Percentiles rank a stretch among this genome's conserved stretches.
Evolutionary conservation across 768 basidiomycete species (phyloP).

Genomic region (Trametes cingulata): DNA sequence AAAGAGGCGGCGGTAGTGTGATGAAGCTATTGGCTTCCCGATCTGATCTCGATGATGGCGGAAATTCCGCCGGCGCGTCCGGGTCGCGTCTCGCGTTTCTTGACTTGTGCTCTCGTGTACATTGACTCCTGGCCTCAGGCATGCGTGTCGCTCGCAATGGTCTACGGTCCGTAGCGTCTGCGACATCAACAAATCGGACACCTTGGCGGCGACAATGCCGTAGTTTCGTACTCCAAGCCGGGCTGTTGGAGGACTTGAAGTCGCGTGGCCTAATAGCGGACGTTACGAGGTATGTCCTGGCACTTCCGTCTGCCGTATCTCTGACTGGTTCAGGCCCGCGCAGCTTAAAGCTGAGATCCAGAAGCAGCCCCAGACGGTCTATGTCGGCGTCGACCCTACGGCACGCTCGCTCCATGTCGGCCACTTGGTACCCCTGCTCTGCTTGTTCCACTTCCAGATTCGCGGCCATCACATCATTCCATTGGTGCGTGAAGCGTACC

Average conservation of each 20-base stretch:
- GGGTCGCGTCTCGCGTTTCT: neutral
- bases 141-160: slow-evolving; percentile 19
- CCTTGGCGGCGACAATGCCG: slow-evolving; percentile 10
- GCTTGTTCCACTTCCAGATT: slow-evolving; percentile 83
- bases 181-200: neutral
- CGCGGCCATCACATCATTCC: slow-evolving; percentile 83
- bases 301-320: neutral
- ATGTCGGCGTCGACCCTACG: slow-evolving; percentile 92
- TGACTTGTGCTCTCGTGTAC: neutral
- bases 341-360: slow-evolving; percentile 14
- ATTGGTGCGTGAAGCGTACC: slow-evolving; percentile 57
- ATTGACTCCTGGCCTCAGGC: neutral
- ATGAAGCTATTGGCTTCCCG: slow-evolving; percentile 25
- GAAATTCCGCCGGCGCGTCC: slow-evolving; percentile 4
- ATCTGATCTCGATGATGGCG: slow-evolving; percentile 16
- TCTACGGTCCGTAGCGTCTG: neutral
- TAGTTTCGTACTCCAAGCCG: slow-evolving; percentile 22
- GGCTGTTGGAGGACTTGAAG: slow-evolving; percentile 36
- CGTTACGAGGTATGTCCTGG: slow-evolving; percentile 34
- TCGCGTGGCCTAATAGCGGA: slow-evolving; percentile 38
- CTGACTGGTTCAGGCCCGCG: slow-evolving; percentile 10
- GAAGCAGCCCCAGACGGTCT: slow-evolving; percentile 52
- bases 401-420: slow-evolving; percentile 90
- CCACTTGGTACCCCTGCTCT: slow-evolving; percentile 87
- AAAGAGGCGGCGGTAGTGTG: slow-evolving; percentile 17